Evolutionary conservation across 208 protist genomes (phyloP).

Genomic region (Endotrypanum monterogeii): DNA sequence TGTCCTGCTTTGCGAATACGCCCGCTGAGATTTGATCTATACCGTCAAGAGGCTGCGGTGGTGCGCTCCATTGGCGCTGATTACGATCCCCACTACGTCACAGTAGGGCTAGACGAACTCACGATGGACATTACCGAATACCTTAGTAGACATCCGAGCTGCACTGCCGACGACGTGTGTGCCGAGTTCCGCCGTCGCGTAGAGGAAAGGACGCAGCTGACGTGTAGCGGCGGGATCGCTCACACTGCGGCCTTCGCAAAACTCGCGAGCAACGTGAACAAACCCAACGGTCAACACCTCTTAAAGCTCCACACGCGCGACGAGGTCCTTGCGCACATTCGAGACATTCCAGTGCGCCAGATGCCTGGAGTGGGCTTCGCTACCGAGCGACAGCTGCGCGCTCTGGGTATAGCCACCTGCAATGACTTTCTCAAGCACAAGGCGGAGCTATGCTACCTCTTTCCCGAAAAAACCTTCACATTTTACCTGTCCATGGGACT

Average conservation of each 20-base stretch:
- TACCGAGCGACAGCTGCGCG: slow-evolving; percentile 42
- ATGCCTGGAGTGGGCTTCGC: slow-evolving; percentile 62
- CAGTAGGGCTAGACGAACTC: slow-evolving; percentile 69
- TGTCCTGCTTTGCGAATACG: slow-evolving; percentile 80
- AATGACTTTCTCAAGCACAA: slow-evolving; percentile 37
- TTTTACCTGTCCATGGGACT: slow-evolving; percentile 63
- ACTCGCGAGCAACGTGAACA: slow-evolving; percentile 84
- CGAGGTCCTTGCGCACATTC: slow-evolving; percentile 52
- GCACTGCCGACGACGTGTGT: slow-evolving; percentile 43
- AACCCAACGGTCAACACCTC: slow-evolving; percentile 91
- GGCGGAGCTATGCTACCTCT: slow-evolving; percentile 52
- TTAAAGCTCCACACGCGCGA: slow-evolving; percentile 41
- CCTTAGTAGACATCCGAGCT: slow-evolving; percentile 12
- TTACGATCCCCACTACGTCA: slow-evolving; percentile 76
- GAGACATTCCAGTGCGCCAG: slow-evolving; percentile 45
- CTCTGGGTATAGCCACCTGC: slow-evolving; percentile 57
- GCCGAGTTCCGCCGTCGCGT: slow-evolving; percentile 55
- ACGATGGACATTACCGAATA: slow-evolving; percentile 73
- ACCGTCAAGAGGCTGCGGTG: slow-evolving; percentile 43
- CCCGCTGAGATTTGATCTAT: slow-evolving; percentile 59
- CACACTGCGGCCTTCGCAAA: slow-evolving; percentile 82
- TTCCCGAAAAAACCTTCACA: slow-evolving; percentile 51
- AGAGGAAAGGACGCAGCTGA: slow-evolving; percentile 52
- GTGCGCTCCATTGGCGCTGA: slow-evolving; percentile 58
- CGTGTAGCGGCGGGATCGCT: slow-evolving; percentile 72